Evolutionary conservation across 148 eudicot genomes (phyloP).

Genomic region (Rhododendron vialii): DNA sequence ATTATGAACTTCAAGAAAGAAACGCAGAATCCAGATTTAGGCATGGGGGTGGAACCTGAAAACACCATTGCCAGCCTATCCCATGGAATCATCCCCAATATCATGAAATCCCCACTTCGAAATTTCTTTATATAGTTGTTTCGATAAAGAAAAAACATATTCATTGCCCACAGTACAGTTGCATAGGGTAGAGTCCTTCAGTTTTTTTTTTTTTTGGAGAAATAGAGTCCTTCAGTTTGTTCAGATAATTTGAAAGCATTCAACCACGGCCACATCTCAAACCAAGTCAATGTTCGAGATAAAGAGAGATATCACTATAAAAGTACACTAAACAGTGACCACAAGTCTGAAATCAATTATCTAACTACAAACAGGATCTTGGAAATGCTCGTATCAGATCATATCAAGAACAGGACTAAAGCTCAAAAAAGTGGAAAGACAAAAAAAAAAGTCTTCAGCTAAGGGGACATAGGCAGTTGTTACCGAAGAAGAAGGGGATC

Average conservation of each 20-base stretch:
- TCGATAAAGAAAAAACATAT: background rate
- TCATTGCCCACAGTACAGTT: background rate
- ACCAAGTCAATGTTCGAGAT: background rate
- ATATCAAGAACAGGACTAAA: background rate
- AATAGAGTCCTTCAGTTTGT: background rate
- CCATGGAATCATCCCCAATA: background rate
- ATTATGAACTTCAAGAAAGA: background rate
- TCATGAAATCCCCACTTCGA: background rate
- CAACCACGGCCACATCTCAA: background rate
- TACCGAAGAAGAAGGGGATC: constrained; percentile 25
- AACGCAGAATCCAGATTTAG: background rate
- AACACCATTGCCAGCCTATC: background rate
- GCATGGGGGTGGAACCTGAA: background rate
- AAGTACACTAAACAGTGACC: background rate
- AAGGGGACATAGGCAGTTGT: background rate
- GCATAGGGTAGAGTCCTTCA: background rate
- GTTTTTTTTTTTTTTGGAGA: background rate
- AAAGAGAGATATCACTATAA: too few species aligned
- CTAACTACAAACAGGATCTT: background rate
- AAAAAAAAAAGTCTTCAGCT: background rate
- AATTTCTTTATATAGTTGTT: background rate
- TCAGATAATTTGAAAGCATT: background rate
- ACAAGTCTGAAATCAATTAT: background rate
- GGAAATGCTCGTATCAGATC: background rate
- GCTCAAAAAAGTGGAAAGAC: background rate